A percentile compares a stretch with the other conserved stretches of the same genome.
phyloP scores from a whole-genome alignment of 108 stramenopile species.

The Mayamaea pseudoterrestris region DNA sequence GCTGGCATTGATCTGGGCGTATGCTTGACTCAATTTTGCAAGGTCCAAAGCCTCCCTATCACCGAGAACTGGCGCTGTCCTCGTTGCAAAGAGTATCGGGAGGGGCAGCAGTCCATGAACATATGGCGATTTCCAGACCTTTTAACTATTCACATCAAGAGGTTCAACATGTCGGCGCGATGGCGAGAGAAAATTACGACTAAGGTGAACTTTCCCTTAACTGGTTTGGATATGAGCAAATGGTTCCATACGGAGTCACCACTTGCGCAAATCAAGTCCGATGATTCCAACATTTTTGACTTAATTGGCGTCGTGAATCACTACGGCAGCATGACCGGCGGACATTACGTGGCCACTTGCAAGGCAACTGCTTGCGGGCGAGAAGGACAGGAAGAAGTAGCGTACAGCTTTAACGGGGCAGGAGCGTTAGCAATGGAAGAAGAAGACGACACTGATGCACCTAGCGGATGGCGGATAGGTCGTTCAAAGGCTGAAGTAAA shows the following conservation, averaged over 20 bases:
- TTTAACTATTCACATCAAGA: slow-evolving; percentile 89
- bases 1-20: slow-evolving; percentile 65
- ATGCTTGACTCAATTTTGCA: slow-evolving; percentile 83
- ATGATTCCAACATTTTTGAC: slow-evolving; percentile 67
- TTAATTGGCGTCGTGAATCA: slow-evolving; percentile 92
- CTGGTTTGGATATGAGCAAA: slow-evolving; percentile 76
- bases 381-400: slow-evolving; percentile 82
- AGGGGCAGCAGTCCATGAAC: slow-evolving; percentile 75
- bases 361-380: slow-evolving; percentile 71
- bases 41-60: slow-evolving; percentile 57
- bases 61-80: slow-evolving; percentile 74
- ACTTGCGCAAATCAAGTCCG: slow-evolving; percentile 11
- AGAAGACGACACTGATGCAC: slow-evolving; percentile 28
- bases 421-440: slow-evolving; percentile 21
- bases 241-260: slow-evolving; percentile 70
- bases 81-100: slow-evolving; percentile 73
- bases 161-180: slow-evolving; percentile 84
- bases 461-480: slow-evolving; percentile 57
- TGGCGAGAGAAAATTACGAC: slow-evolving; percentile 93
- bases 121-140: slow-evolving; percentile 89
- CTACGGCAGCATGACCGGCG: slow-evolving; percentile 90
- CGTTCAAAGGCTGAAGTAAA: slow-evolving; percentile 44
- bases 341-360: slow-evolving; percentile 94
- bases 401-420: slow-evolving; percentile 55
- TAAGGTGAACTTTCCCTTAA: slow-evolving; percentile 86